phyloP scores from a whole-genome alignment of 2,329 filamentous ascomycete species.

The Orbilia quercus region DNA sequence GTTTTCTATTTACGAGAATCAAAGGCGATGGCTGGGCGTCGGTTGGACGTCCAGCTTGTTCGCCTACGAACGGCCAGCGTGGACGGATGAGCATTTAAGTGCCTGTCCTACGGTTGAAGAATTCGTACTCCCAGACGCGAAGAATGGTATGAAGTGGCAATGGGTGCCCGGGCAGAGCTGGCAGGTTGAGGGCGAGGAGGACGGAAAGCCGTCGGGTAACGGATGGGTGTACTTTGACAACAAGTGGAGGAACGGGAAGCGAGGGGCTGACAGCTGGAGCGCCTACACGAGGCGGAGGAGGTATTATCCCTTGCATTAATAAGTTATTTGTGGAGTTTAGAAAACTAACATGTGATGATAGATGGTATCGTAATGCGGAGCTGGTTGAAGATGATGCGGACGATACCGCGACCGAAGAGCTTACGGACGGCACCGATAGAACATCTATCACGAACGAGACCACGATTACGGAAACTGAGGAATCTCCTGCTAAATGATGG shows the following conservation, averaged over 20 bases:
- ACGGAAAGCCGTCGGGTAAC: slow-evolving; percentile 66
- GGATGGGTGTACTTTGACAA: slow-evolving; percentile 99
- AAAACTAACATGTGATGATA: slow-evolving; percentile 6
- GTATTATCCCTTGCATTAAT: slow-evolving; percentile 18
- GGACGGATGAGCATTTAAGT: slow-evolving; percentile 97
- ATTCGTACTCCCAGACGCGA: slow-evolving; percentile 74
- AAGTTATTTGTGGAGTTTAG: not conserved
- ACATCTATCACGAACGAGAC: slow-evolving; percentile 22
- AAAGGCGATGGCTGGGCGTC: slow-evolving; percentile 91
- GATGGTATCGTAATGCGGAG: slow-evolving; percentile 94
- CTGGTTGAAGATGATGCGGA: slow-evolving; percentile 75
- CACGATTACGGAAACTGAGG: slow-evolving; percentile 49
- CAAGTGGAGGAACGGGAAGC: slow-evolving; percentile 92
- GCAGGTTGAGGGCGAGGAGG: slow-evolving; percentile 80
- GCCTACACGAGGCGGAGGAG: slow-evolving; percentile 92
- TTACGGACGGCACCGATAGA: slow-evolving; percentile 11
- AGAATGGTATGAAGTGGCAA: slow-evolving; percentile 72
- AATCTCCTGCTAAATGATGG: slow-evolving; percentile 30
- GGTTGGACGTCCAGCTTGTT: slow-evolving; percentile 95
- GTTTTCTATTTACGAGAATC: slow-evolving; percentile 96
- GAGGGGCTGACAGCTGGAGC: slow-evolving; percentile 89
- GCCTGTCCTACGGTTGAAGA: slow-evolving; percentile 78
- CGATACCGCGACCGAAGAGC: slow-evolving; percentile 21
- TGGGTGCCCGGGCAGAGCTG: slow-evolving; percentile 90
- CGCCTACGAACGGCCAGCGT: slow-evolving; percentile 86